phyloP scores from a whole-genome alignment of 1,139 yeast species.

The Debaryomyces robertsiae region DNA sequence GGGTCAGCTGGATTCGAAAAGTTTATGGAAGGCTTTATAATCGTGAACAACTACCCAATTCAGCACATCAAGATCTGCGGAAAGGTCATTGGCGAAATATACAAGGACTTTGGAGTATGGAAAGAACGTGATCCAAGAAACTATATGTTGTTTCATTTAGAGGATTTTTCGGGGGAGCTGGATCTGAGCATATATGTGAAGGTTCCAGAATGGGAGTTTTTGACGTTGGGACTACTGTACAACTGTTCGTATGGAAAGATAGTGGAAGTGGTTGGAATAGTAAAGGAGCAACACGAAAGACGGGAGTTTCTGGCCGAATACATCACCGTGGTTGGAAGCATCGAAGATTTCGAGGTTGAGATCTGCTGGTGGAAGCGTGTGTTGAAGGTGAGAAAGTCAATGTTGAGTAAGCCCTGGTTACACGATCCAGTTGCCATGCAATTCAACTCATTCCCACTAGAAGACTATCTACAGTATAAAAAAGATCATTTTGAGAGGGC shows the following conservation, averaged over 20 bases:
- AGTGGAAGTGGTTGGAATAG: constrained; percentile 17
- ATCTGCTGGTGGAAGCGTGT: constrained; percentile 37
- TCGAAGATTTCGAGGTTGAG: constrained; percentile 25
- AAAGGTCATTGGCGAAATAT: constrained; percentile 18
- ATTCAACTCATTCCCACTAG: too few relatives aligned
- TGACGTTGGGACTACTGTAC: constrained; percentile 15
- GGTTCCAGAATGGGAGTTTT: constrained; percentile 13
- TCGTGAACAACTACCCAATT: constrained; percentile 23
- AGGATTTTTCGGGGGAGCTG: constrained; percentile 19
- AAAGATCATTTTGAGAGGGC: too few relatives aligned
- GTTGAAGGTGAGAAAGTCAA: constrained; percentile 24
- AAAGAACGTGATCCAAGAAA: constrained; percentile 8
- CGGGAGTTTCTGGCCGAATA: constrained; percentile 28
- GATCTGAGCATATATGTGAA: constrained; percentile 16
- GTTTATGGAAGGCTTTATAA: constrained; percentile 15
- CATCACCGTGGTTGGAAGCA: constrained; percentile 22
- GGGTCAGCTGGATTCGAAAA: constrained; percentile 13
- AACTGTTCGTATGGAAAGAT: constrained; percentile 20
- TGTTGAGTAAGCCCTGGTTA: constrained; percentile 28
- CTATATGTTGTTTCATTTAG: constrained; percentile 16
- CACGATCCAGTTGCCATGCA: constrained; percentile 17
- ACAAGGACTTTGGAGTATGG: constrained; percentile 12
- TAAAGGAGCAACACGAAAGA: constrained; percentile 13
- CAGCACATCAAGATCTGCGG: constrained; percentile 18
- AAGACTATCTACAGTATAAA: neutral